Percentiles rank a stretch among this genome's conserved stretches.
Evolutionary conservation across 129 eudicot species (phyloP).

Genomic region (Ambrosia artemisiifolia): DNA sequence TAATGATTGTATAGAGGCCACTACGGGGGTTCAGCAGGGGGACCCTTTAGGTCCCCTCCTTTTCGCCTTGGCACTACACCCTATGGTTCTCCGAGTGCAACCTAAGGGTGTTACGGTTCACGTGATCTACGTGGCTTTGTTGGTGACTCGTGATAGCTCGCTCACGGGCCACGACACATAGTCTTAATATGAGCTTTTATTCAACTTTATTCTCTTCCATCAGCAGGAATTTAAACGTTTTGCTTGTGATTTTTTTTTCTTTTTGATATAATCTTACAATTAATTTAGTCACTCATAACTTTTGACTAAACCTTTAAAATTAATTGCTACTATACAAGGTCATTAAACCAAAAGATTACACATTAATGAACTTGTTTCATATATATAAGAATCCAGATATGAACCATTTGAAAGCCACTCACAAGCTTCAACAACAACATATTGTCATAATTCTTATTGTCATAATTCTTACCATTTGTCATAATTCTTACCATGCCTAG

Average conservation of each 20-base stretch:
- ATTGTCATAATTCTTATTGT: background rate
- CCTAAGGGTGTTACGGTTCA: too few species aligned
- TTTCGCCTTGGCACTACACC: too few species aligned
- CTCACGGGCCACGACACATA: too few species aligned
- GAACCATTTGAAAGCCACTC: background rate
- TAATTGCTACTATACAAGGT: background rate
- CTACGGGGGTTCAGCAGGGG: too few species aligned
- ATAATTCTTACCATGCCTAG: constrained; percentile 29
- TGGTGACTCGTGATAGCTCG: too few species aligned
- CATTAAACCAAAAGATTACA: background rate
- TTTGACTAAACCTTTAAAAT: background rate
- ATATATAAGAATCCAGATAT: background rate
- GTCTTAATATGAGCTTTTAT: too few species aligned
- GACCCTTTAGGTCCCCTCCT: too few species aligned
- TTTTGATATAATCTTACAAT: background rate
- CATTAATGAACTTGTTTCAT: background rate
- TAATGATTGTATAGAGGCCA: too few species aligned
- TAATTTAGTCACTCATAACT: background rate
- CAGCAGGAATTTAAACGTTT: background rate
- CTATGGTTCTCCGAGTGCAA: too few species aligned
- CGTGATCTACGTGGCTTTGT: too few species aligned
- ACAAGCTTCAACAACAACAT: background rate
- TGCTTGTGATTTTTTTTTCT: too few species aligned
- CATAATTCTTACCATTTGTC: too few species aligned
- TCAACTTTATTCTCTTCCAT: background rate